Evolutionary conservation across 495 filamentous ascomycete species (phyloP), one percentile per base, ranked within the genome.

Genomic region (Melanomma pulvis-pyrius): DNA sequence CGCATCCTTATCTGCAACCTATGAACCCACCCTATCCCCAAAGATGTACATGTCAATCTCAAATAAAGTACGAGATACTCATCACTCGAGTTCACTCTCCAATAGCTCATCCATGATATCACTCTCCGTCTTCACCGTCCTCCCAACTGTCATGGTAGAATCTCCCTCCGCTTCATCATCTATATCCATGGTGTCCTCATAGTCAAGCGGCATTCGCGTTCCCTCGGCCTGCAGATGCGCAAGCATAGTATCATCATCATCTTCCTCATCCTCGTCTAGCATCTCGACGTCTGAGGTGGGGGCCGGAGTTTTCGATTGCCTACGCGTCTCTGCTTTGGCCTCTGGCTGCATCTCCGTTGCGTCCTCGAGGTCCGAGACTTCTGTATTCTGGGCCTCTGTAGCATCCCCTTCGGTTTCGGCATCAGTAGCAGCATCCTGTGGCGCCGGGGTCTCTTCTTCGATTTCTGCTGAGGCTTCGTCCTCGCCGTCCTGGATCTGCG

Each of bases 151-250:
- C 46, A 44, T 32, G 30, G 30, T 60, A 15, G 21, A 19, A 22
- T 76, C 76, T 29, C 75, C 76, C 29, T 76, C 78, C 46, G 76
- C 76, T 13, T 78, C 79, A 4, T 68, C 71, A 1, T 75, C 36
- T n/a, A 19, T 21, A 13, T 59, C 71, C 55, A 75, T 77, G 24
- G 48, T 52, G 11, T 61, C 75, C n/a, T 53, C 51, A 13, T 26
- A 61, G 22, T 48, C 65, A 0, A 65, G 48, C 25, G 69, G 61
- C 29, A 72, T 62, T 8, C 76, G 73, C 47, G 74, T 76, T n/a
- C 69, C 71, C 41, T 72, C 71, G 1, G 61, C 71, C 25, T 74
- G 61, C 26, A 53, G 26, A 29, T 36, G 59, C 26, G 39, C 44
- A 17, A 70, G 13, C 55, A 48, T 62, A 3, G 61, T 69, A 12